These are phyloP conservation scores for Gossypium longicalyx DNA, from an alignment of 345 rosid species.

Conservation along the genomic window DNA sequence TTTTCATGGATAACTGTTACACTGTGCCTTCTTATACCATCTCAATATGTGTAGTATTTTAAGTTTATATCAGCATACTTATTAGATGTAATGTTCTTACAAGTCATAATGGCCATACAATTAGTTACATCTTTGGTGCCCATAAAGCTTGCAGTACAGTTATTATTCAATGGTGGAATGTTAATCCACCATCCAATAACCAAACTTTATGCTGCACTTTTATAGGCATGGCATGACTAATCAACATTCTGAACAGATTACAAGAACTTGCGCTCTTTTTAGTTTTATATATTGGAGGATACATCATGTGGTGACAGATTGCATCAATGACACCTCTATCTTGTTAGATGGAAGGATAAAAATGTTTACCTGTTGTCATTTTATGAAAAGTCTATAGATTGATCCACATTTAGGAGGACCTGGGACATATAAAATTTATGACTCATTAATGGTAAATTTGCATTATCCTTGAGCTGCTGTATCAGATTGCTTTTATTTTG, in stretches of 20 bases:
- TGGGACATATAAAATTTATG: not conserved
- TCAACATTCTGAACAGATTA: not conserved
- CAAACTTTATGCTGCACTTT: not conserved
- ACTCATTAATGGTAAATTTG: not conserved
- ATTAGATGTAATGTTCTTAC: not conserved
- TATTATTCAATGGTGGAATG: not conserved
- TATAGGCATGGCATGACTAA: not conserved
- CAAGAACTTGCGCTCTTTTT: not conserved
- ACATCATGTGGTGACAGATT: too few species aligned
- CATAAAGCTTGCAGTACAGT: not conserved
- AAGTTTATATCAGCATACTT: not conserved
- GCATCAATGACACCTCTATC: too few species aligned
- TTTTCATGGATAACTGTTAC: not conserved
- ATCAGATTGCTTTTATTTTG: not conserved
- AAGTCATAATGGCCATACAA: not conserved
- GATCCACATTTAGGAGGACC: not conserved
- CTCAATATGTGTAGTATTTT: not conserved
- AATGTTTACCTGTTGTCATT: too few species aligned
- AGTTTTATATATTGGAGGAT: not conserved
- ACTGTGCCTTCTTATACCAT: not conserved
- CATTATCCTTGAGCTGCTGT: not conserved
- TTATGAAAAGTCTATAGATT: not conserved
- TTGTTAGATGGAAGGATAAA: too few species aligned
- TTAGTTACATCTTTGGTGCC: not conserved
- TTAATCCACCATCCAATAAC: not conserved